Evolutionary conservation across 495 filamentous ascomycete species (phyloP), one percentile per base, ranked within the genome.

Genomic region (Rhypophila decipiens): DNA sequence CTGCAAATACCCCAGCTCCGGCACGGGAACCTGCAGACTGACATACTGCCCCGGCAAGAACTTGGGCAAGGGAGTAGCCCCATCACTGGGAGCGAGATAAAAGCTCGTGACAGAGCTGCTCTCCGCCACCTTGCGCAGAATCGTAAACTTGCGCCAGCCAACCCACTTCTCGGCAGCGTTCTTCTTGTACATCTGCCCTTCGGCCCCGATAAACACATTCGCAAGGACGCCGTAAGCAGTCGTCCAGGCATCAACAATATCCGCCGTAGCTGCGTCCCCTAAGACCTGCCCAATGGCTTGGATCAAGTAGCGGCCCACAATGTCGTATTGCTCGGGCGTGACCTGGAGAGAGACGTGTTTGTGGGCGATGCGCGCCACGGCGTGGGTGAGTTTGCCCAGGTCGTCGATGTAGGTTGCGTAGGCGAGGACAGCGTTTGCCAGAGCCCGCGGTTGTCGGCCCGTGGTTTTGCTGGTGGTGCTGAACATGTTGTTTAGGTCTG

Each of bases 261-360:
- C 80, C 0, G 74, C 66, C 0, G 84, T 87, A 33, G 83, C 73
- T 7, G 83, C 84, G 17, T 76, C 73, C 11, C 83, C 83, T 1
- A 88, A 74, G 0, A 88, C 80, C 40, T 76, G 58, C 42, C 75
- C 76, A 69, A 90, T 85, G 24, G 83, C 82, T 41, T 74, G 76
- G 42, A 90, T 71, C 7, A 88, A 75, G 64, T 78, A 74, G 53
- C 74, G 74, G 45, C 80, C 85, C 23, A 90, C 85, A 41, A 85
- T 76, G 37, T 75, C 58, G 67, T 88, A 88, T 48, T 85, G 75
- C 7, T 76, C 82, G 19, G 85, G 77, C 46, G 74, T 64, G 53
- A 90, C 79, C 63, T 79, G 79, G 24, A 88, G 76, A 0, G 79
- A 84, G 36, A 79, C 84, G 52, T 90, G 85, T 65, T 87, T 88